Conservation (phyloP, 306 rosid genomes). For the Sicyos baderoa region DNA sequence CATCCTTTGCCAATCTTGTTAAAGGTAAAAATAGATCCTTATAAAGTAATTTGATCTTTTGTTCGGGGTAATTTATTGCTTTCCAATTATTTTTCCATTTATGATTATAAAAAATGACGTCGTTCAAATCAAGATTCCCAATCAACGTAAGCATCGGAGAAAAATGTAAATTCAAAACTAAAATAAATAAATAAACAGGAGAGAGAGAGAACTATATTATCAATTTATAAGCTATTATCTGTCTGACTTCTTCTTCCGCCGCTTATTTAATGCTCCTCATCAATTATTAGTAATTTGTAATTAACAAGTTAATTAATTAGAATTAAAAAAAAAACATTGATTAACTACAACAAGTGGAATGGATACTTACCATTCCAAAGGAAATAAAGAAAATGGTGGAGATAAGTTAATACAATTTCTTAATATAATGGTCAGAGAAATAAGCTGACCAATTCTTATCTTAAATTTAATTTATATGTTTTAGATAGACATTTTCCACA, state of each 20-base stretch:
- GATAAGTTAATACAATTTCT: conserved; percentile 2
- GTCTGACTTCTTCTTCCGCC: conserved; percentile 1
- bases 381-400: background rate
- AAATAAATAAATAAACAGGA: background rate
- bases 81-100: conserved; percentile 4
- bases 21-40: background rate
- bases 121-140: conserved; percentile 7
- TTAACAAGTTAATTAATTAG: background rate
- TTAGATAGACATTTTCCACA: too few species aligned
- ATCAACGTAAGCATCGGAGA: conserved; percentile 11
- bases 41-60: background rate
- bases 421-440: conserved; percentile 5
- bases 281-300: conserved; percentile 12
- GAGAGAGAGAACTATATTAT: background rate
- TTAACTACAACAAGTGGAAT: background rate
- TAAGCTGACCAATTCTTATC: conserved; percentile 7
- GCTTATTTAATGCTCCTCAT: conserved; percentile 6
- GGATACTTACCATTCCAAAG: conserved; percentile 7
- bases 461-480: background rate
- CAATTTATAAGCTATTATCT: background rate
- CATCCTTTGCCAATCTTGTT: background rate
- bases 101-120: conserved; percentile 8
- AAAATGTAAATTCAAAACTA: background rate
- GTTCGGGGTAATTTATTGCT: background rate
- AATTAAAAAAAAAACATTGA: background rate